Percentiles rank a stretch among this genome's conserved stretches.
Conservation (phyloP, 2,329 filamentous ascomycete genomes). For the Cercospora berteroae region DNA sequence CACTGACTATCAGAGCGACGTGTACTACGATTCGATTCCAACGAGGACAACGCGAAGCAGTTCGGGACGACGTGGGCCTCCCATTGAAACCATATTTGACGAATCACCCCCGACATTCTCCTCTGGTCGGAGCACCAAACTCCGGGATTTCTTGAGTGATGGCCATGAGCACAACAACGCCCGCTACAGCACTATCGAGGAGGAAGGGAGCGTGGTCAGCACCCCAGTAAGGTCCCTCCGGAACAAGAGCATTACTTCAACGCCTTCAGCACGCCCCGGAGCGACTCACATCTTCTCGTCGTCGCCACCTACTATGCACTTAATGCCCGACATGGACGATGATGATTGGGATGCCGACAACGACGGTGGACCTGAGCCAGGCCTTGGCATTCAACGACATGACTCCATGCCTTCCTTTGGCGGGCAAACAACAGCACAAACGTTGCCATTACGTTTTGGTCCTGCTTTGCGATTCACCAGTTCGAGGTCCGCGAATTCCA, state of each 20-base stretch:
- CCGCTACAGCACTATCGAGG: slow-evolving; percentile 49
- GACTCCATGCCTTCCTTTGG: slow-evolving; percentile 28
- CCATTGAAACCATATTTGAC: slow-evolving; percentile 77
- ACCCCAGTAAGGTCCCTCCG: slow-evolving; percentile 49
- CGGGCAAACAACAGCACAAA: slow-evolving; percentile 3
- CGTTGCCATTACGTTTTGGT: slow-evolving; percentile 29
- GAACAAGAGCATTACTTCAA: slow-evolving; percentile 36
- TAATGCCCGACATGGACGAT: slow-evolving; percentile 37
- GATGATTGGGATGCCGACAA: slow-evolving; percentile 40
- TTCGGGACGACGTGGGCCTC: slow-evolving; percentile 65
- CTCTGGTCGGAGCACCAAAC: slow-evolving; percentile 37
- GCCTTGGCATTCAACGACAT: slow-evolving; percentile 38
- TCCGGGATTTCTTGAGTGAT: slow-evolving; percentile 51
- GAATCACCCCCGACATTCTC: slow-evolving; percentile 56
- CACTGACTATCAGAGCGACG: slow-evolving; percentile 75
- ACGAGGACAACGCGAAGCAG: slow-evolving; percentile 67
- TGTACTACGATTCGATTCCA: slow-evolving; percentile 71
- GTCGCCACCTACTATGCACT: slow-evolving; percentile 46
- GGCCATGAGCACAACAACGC: slow-evolving; percentile 40
- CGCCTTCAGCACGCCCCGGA: slow-evolving; percentile 39
- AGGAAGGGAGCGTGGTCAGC: slow-evolving; percentile 49
- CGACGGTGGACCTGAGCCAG: slow-evolving; percentile 29
- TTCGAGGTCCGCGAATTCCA: slow-evolving; percentile 38
- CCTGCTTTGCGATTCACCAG: slow-evolving; percentile 24
- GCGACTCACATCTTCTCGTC: slow-evolving; percentile 40